These are phyloP conservation scores for Raffaelea arxii DNA, from an alignment of 2,329 filamentous ascomycete genomes.

Conservation along the genomic window DNA sequence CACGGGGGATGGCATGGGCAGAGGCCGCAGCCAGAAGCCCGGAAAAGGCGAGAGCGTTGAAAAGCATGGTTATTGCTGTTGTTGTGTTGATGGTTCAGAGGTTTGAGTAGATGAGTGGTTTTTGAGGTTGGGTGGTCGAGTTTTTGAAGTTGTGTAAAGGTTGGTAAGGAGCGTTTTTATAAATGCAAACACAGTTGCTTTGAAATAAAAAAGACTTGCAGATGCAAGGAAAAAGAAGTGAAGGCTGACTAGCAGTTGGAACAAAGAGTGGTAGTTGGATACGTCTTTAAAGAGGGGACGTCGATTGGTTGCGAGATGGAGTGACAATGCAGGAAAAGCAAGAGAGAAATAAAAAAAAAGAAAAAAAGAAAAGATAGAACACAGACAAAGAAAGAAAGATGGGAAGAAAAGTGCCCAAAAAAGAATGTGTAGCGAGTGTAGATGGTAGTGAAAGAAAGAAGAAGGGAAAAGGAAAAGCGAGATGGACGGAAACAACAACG, in stretches of 20 bases:
- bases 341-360: slow-evolving; percentile 13
- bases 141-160: background rate
- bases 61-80: slow-evolving; percentile 34
- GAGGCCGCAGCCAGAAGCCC: slow-evolving; percentile 32
- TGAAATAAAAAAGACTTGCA: no score
- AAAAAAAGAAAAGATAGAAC: slow-evolving; percentile 12
- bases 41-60: slow-evolving; percentile 30
- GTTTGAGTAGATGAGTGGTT: background rate
- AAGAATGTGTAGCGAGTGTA: background rate
- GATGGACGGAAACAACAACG: background rate
- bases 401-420: no score
- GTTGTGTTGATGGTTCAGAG: background rate
- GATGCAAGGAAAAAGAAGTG: slow-evolving; percentile 13
- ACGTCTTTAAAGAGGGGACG: slow-evolving; percentile 14
- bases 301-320: slow-evolving; percentile 9
- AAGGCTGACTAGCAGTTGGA: slow-evolving; percentile 18
- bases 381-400: slow-evolving; percentile 6
- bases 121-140: background rate
- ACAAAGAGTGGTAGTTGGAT: slow-evolving; percentile 2
- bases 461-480: no score
- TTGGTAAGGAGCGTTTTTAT: background rate
- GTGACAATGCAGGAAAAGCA: slow-evolving; percentile 6
- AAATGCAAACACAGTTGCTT: no score
- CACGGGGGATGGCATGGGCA: slow-evolving; percentile 27
- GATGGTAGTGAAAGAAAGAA: background rate